Evolutionary conservation across 1,284 basidiomycete species (phyloP).

Genomic region (Paramarasmius palmivorus): DNA sequence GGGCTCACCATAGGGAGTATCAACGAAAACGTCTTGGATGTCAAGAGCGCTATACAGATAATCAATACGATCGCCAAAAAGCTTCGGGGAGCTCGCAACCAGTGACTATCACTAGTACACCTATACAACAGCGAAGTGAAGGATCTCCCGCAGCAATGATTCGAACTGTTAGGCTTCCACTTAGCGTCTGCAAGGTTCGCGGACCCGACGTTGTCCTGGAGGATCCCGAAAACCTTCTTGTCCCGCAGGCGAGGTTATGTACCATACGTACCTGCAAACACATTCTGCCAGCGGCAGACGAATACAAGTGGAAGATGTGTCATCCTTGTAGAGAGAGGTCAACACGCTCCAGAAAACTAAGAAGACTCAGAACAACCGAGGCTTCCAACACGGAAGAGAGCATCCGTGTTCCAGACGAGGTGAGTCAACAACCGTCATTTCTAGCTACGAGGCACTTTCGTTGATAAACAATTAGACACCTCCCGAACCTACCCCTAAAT

Average conservation of each 20-base stretch:
- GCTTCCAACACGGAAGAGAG: background rate
- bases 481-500: background rate
- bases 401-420: background rate
- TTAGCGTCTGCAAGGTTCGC: background rate
- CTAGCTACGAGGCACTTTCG: background rate
- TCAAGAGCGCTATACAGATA: slow-evolving; percentile 18
- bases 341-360: slow-evolving; percentile 14
- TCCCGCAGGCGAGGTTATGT: slow-evolving; percentile 33
- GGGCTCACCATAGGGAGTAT: slow-evolving; percentile 25
- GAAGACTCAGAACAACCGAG: slow-evolving; percentile 14
- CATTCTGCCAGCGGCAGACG: slow-evolving; percentile 32
- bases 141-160: background rate
- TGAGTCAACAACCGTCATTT: background rate
- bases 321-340: slow-evolving; percentile 27
- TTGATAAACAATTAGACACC: background rate
- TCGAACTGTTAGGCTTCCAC: slow-evolving; percentile 4
- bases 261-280: slow-evolving; percentile 31
- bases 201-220: slow-evolving; percentile 6
- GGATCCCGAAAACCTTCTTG: slow-evolving; percentile 13
- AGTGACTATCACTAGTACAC: slow-evolving; percentile 7
- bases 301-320: slow-evolving; percentile 39
- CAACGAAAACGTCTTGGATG: slow-evolving; percentile 26
- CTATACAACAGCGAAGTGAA: background rate
- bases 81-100: background rate
- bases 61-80: slow-evolving; percentile 19